These are phyloP conservation scores for Raddia distichophylla DNA, from an alignment of 176 grass and related monocot species.

Conservation along the genomic window DNA sequence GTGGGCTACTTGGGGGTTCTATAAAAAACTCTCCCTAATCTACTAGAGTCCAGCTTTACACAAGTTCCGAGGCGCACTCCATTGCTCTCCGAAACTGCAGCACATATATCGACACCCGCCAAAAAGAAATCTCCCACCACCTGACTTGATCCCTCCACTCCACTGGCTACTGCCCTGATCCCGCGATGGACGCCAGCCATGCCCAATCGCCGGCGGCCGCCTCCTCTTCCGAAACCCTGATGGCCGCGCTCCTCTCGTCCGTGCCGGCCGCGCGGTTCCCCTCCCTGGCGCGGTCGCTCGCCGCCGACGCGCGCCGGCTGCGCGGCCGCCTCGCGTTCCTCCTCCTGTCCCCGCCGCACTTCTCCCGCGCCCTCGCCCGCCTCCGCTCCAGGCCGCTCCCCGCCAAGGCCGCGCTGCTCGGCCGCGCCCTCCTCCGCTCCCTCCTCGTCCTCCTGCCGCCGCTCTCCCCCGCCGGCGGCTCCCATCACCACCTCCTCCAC, in stretches of 20 bases:
- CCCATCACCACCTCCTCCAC: conserved; percentile 42
- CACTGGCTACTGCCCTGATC: conserved; percentile 15
- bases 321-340: conserved; percentile 80
- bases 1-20: too few species aligned
- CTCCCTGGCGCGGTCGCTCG: conserved; percentile 44
- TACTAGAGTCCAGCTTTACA: not conserved
- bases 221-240: conserved; percentile 62
- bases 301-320: conserved; percentile 51
- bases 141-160: conserved; percentile 15
- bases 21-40: too few species aligned
- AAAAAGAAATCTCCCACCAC: conserved; percentile 41
- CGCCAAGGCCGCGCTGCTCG: conserved; percentile 66
- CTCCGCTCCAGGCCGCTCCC: conserved; percentile 67
- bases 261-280: conserved; percentile 48
- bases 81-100: conserved; percentile 20
- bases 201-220: conserved; percentile 27
- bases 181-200: conserved; percentile 45
- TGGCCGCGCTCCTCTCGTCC: conserved; percentile 58
- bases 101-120: conserved; percentile 34
- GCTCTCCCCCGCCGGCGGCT: conserved; percentile 41
- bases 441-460: conserved; percentile 61
- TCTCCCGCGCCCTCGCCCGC: conserved; percentile 64
- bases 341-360: conserved; percentile 76
- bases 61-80: conserved; percentile 22
- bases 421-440: conserved; percentile 75